These are phyloP conservation scores for Colletotrichum karsti DNA, from an alignment of 2,329 filamentous ascomycete species.

Conservation along the genomic window DNA sequence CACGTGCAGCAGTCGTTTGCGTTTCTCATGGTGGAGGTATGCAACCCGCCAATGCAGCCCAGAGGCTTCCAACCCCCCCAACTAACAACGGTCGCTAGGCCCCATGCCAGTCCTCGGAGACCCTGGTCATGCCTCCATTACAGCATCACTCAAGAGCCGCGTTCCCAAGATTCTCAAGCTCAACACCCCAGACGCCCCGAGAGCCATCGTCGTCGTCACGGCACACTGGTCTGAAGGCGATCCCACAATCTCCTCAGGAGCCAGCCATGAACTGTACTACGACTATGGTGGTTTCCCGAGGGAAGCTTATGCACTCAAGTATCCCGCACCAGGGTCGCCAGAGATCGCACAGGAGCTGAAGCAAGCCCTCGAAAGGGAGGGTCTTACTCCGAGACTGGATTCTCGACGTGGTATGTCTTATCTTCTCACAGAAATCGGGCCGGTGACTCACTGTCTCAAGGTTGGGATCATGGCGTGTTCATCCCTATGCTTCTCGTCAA, in stretches of 20 bases:
- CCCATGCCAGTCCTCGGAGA: constrained; percentile 68
- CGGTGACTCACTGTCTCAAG: background rate
- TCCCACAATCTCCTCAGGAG: constrained; percentile 60
- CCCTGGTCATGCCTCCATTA: constrained; percentile 58
- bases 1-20: constrained; percentile 53
- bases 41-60: background rate
- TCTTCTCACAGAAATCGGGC: background rate
- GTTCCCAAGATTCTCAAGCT: constrained; percentile 66
- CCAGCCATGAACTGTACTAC: constrained; percentile 58
- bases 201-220: constrained; percentile 64
- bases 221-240: constrained; percentile 63
- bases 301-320: constrained; percentile 63
- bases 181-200: constrained; percentile 55
- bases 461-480: constrained; percentile 71
- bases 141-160: constrained; percentile 58
- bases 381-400: constrained; percentile 51
- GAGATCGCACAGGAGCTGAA: constrained; percentile 59
- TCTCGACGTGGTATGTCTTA: constrained; percentile 37
- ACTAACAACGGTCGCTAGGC: constrained; percentile 41
- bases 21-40: constrained; percentile 59
- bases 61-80: background rate
- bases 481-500: constrained; percentile 63
- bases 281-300: constrained; percentile 69
- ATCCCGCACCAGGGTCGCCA: constrained; percentile 64
- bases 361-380: constrained; percentile 53